Base-by-base conservation (phyloP, 2,329 filamentous ascomycete genomes). In the Xylariaceae sp. region DNA sequence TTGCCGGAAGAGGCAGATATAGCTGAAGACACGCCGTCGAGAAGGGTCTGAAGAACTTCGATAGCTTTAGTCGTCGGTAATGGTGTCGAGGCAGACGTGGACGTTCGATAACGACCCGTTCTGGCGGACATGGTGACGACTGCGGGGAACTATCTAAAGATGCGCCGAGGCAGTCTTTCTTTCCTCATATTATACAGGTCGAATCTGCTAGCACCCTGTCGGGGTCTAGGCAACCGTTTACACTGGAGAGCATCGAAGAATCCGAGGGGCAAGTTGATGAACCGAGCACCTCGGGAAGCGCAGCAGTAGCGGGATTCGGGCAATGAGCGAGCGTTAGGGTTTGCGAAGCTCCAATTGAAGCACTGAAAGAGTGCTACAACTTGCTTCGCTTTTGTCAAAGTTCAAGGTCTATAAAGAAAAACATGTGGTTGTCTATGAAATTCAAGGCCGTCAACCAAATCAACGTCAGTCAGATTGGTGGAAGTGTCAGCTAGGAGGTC, bases 101-200 rank as follows among this genome's bases (percentile, higher is more conserved):
- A 87, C 57, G 86, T 86, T 63, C 86, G 83, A 68, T 86, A 85
- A 57, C 85, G 81, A 70, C 83, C 78, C 54, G 79, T 74, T 60
- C 77, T 77, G 56, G 76, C 71, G 59, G 81, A 77, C 79, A 85
- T 84, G 69, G 69, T 80, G 57, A 59, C 49, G 57, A 55, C 56
- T 54, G 57, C 50, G 48, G 49, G 56, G 41, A 26, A 56, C 52
- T 53, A 26, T 52, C 51, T 53, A 60, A 57, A 21, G 23, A 44
- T 53, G 44, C 46, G 54, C 32, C 50, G 50, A 52, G 29, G 56
- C 45, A 46, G 23, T 42, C 44, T 50, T 61, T 21, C 50, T 62
- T 52, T 53, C 58, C 61, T 70, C 68, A 69, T 69, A 64, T 68
- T 67, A 66, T 56, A 61, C 49, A 56, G 48, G 44, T 23, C 54